phyloP scores from a whole-genome alignment of 495 filamentous ascomycete genomes.

The Xylaria palmicola region DNA sequence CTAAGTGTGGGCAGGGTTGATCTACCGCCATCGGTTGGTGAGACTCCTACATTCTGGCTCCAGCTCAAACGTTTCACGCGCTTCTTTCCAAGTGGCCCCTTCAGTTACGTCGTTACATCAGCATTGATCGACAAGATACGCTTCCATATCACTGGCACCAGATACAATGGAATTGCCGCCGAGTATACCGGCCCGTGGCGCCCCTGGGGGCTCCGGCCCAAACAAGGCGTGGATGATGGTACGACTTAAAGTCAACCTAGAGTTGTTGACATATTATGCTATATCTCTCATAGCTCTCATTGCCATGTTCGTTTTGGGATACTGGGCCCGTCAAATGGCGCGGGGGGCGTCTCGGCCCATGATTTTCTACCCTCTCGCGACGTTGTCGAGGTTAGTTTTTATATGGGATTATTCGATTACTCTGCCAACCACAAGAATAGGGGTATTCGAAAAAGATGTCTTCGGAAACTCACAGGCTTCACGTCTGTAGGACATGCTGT shows the following conservation, averaged over 20 bases:
- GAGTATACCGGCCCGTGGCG: neutral
- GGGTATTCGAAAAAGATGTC: constrained; percentile 37
- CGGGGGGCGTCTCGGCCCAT: constrained; percentile 22
- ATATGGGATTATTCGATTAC: constrained; percentile 23
- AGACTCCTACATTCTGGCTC: neutral
- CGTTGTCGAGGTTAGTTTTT: constrained; percentile 21
- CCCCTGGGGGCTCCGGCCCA: neutral
- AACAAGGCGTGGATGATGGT: constrained; percentile 23
- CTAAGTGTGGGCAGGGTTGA: neutral
- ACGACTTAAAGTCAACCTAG: constrained; percentile 34
- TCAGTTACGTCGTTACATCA: neutral
- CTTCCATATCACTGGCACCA: neutral
- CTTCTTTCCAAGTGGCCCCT: neutral
- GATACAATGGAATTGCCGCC: constrained; percentile 2
- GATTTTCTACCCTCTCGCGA: constrained; percentile 17
- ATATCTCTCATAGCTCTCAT: constrained; percentile 48
- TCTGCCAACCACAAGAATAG: neutral
- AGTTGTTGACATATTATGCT: constrained; percentile 42
- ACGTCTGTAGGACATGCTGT: constrained; percentile 52
- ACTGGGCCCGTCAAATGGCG: constrained; percentile 38
- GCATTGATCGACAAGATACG: neutral
- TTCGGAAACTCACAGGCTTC: constrained; percentile 49
- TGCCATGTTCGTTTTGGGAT: constrained; percentile 48
- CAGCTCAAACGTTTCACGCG: neutral
- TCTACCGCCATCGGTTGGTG: neutral